Evolutionary conservation across 164 flowering plant genomes (phyloP), one percentile per base, ranked within the genome.

Genomic region (Tinospora cordifolia): DNA sequence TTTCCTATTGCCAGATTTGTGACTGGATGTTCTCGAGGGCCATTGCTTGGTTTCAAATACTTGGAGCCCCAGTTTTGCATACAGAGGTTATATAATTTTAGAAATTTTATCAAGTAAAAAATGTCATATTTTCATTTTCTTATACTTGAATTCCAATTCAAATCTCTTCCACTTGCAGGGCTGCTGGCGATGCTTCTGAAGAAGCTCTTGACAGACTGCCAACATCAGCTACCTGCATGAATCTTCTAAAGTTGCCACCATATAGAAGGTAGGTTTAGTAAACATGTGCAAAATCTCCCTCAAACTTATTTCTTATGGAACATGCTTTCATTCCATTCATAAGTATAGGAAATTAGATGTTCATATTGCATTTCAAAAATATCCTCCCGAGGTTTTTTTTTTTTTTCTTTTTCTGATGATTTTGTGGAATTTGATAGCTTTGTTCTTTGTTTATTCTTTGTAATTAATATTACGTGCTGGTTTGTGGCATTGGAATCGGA

Each of bases 141-240:
- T n/a, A n/a, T n/a, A n/a, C n/a, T n/a, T n/a, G n/a, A n/a, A n/a
- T n/a, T n/a, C n/a, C n/a, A n/a, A n/a, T n/a, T n/a, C n/a, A n/a
- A n/a, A n/a, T n/a, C n/a, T n/a, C n/a, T n/a, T n/a, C n/a, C n/a
- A n/a, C n/a, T n/a, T n/a, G 67, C 62, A 93, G 99, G 82, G 90
- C 97, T 79, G 96, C 84, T 75, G 98, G 92, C 62, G 80, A 68
- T 84, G 90, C 87, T 65, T 80, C 93, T 69, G 92, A 87, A 39
- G 97, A 90, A 82, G 85, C 85, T 75, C 87, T 95, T 41, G 95
- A 89, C 38, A 83, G 99, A 10, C 78, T 95, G 74, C 99, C 99
- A 44, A 95, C 99, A 27, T 84, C 99, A 38, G 97, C 99, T 27
- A 95, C 99, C 70, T 95, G 98, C 76, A 95, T 95, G 98, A 95